Base-by-base conservation (phyloP, 805 yeast species). In the Yarrowia osloensis region DNA sequence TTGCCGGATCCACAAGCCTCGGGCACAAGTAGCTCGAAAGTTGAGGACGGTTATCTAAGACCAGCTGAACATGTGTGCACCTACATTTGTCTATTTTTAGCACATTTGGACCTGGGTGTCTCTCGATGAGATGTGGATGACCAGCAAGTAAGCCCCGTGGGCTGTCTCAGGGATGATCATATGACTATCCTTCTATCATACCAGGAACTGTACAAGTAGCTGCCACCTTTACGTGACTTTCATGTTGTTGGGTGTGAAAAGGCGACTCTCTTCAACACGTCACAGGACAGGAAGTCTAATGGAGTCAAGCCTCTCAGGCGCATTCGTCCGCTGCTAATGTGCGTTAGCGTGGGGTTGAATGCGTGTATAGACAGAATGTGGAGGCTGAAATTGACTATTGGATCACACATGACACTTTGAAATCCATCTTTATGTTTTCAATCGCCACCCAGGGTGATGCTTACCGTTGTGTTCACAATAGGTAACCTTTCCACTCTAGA, bases 331-430 rank as follows among this genome's bases (percentile, higher is more conserved):
- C 29, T 17, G 39, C 29, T 21, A 50, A 13, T 31, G 39, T 50
- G 57, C 40, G 57, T 33, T 50, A 15, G 57, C 33, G 57, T 33
- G 57, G 57, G 29, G 57, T 9, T 24, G 21, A n/a, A 47, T 28
- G 26, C 26, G 17, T 26, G n/a, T 21, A 21, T n/a, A n/a, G n/a
- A n/a, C n/a, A n/a, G n/a, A n/a, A n/a, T n/a, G n/a, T n/a, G n/a
- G n/a, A n/a, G n/a, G n/a, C n/a, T n/a, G n/a, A n/a, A n/a, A n/a
- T n/a, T n/a, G n/a, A n/a, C n/a, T n/a, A n/a, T n/a, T n/a, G n/a
- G n/a, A n/a, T n/a, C n/a, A n/a, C n/a, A n/a, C n/a, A n/a, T n/a
- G n/a, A n/a, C n/a, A n/a, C n/a, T n/a, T n/a, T n/a, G n/a, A n/a
- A n/a, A n/a, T n/a, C n/a, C n/a, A n/a, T n/a, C n/a, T n/a, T n/a